These are phyloP conservation scores for Neocallimastix lanati DNA, from an alignment of 192 early-diverging fungal genomes.

Conservation along the genomic window DNA sequence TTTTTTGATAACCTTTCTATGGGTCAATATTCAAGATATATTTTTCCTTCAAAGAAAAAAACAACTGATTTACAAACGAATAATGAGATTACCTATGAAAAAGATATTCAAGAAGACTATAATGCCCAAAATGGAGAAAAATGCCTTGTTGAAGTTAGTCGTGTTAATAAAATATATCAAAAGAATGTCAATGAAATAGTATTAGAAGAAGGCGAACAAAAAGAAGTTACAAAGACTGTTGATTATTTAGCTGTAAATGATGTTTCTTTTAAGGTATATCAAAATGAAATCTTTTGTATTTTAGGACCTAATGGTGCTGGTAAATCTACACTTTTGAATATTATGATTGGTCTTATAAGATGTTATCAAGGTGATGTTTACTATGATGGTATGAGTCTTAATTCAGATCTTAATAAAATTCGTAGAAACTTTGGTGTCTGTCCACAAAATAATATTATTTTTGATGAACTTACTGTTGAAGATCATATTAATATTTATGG, in stretches of 20 bases:
- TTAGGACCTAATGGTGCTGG: background rate
- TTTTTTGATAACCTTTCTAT: background rate
- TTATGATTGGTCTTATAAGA: background rate
- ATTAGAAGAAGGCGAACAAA: background rate
- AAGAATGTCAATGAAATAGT: background rate
- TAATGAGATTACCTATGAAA: background rate
- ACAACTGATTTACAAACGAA: background rate
- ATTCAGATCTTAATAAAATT: background rate
- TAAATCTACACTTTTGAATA: background rate
- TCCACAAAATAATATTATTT: background rate
- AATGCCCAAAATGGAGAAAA: background rate
- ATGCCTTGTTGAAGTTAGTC: background rate
- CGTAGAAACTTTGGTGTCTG: background rate
- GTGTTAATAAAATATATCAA: background rate
- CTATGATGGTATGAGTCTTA: background rate
- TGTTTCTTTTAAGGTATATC: background rate
- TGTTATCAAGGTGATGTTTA: background rate
- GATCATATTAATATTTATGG: background rate
- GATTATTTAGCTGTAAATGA: background rate
- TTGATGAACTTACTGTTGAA: background rate
- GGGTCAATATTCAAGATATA: background rate
- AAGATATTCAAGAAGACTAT: background rate
- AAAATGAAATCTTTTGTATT: background rate
- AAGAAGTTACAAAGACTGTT: background rate
- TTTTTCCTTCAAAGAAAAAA: background rate